phyloP scores from a whole-genome alignment of 2,329 filamentous ascomycete genomes.

The Teratosphaeria zuluensis region DNA sequence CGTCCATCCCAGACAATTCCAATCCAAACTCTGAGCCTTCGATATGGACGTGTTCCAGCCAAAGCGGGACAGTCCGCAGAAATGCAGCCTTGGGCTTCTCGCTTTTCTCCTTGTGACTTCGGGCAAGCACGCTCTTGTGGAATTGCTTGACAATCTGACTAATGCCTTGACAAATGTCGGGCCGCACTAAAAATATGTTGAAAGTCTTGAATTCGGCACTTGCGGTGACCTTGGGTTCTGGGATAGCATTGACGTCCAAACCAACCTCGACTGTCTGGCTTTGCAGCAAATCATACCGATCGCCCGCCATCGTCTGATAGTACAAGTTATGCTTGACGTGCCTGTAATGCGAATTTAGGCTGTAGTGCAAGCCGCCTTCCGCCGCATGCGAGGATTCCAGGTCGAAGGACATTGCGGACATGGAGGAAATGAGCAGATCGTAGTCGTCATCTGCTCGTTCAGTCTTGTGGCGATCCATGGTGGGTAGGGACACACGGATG shows the following conservation, averaged over 20 bases:
- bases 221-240: constrained; percentile 72
- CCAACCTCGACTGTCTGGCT: constrained; percentile 85
- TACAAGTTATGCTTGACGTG: constrained; percentile 83
- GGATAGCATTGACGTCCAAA: constrained; percentile 71
- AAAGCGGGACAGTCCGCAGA: constrained; percentile 67
- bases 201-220: constrained; percentile 77
- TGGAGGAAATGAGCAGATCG: constrained; percentile 87
- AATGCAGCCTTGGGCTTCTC: constrained; percentile 49
- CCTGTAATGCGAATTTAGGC: constrained; percentile 69
- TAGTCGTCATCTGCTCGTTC: constrained; percentile 62
- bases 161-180: constrained; percentile 86
- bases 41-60: constrained; percentile 75
- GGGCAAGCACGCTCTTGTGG: constrained; percentile 56
- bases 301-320: constrained; percentile 78
- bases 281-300: constrained; percentile 75
- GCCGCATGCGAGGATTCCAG: constrained; percentile 91
- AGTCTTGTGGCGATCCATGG: constrained; percentile 49
- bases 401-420: constrained; percentile 87
- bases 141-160: constrained; percentile 85
- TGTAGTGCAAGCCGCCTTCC: constrained; percentile 77
- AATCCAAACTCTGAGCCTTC: constrained; percentile 83
- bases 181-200: constrained; percentile 77
- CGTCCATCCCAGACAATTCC: constrained; percentile 82
- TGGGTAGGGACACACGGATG: constrained; percentile 75
- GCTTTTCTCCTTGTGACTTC: constrained; percentile 26